Percentiles rank a stretch among this genome's conserved stretches.
phyloP scores from a whole-genome alignment of 1,139 yeast genomes.

The Suhomyces ambrosiae region DNA sequence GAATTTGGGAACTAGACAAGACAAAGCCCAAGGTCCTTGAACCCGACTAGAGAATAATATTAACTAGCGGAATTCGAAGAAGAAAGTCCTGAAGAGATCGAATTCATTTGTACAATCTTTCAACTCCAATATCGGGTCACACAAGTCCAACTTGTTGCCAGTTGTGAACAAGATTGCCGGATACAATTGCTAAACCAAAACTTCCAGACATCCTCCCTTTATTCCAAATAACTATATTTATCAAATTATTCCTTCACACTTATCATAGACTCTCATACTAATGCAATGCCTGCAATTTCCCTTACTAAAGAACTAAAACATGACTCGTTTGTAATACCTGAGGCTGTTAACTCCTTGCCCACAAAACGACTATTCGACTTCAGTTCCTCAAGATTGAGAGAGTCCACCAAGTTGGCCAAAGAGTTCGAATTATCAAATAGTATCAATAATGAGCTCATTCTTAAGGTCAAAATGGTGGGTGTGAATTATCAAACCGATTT shows the following conservation, averaged over 20 bases:
- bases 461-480: constrained; percentile 37
- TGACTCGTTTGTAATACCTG: constrained; percentile 5
- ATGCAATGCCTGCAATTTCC: constrained; percentile 5
- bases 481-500: constrained; percentile 31
- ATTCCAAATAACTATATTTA: not conserved
- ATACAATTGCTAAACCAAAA: no score
- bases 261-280: no score
- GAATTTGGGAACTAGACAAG: no score
- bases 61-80: no score
- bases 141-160: no score
- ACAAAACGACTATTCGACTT: constrained; percentile 34
- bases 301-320: not conserved
- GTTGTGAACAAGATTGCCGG: no score
- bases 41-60: no score
- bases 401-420: constrained; percentile 33
- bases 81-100: no score
- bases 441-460: constrained; percentile 26
- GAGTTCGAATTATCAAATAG: constrained; percentile 23
- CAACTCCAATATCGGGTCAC: no score
- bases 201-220: not conserved
- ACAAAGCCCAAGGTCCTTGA: no score
- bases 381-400: constrained; percentile 23
- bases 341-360: constrained; percentile 24
- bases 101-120: no score
- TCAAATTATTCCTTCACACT: no score